These are phyloP conservation scores for Beauveria rudraprayagi DNA, from an alignment of 2,329 filamentous ascomycete species.

Conservation along the genomic window DNA sequence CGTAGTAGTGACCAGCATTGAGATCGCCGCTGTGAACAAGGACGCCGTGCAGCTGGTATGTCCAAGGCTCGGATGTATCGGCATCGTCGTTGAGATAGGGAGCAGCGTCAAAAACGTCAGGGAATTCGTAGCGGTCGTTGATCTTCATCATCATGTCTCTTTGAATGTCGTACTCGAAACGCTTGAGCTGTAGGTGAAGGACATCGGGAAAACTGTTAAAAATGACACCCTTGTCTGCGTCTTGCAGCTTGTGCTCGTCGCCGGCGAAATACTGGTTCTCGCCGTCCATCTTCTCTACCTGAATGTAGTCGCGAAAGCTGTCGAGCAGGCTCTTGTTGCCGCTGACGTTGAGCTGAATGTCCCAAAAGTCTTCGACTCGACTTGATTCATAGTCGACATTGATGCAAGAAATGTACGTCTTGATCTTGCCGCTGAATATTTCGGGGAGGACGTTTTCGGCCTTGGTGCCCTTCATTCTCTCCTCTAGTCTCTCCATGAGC, in stretches of 20 bases:
- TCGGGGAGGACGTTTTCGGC: constrained; percentile 81
- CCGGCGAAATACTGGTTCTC: constrained; percentile 97
- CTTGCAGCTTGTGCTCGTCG: constrained; percentile 83
- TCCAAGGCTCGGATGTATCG: constrained; percentile 81
- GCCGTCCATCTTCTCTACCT: constrained; percentile 92
- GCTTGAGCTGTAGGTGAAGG: constrained; percentile 88
- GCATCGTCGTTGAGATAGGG: constrained; percentile 82
- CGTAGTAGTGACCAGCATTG: constrained; percentile 97
- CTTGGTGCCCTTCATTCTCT: constrained; percentile 94
- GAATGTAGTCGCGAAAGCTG: constrained; percentile 92
- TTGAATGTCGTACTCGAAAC: constrained; percentile 96
- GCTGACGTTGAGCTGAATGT: constrained; percentile 93
- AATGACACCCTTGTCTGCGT: constrained; percentile 95
- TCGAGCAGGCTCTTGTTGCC: constrained; percentile 89
- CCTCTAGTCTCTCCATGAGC: constrained; percentile 93
- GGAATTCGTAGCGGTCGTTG: constrained; percentile 86
- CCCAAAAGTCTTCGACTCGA: constrained; percentile 95
- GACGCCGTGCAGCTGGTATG: constrained; percentile 89
- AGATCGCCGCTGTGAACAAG: constrained; percentile 94
- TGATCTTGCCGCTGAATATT: constrained; percentile 95
- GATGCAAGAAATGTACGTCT: constrained; percentile 98
- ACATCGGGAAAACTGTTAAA: constrained; percentile 94
- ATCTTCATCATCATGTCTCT: constrained; percentile 99
- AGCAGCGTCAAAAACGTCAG: constrained; percentile 72
- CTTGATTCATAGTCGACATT: constrained; percentile 97